phyloP scores from a whole-genome alignment of 306 rosid species.

The Prunus davidiana region DNA sequence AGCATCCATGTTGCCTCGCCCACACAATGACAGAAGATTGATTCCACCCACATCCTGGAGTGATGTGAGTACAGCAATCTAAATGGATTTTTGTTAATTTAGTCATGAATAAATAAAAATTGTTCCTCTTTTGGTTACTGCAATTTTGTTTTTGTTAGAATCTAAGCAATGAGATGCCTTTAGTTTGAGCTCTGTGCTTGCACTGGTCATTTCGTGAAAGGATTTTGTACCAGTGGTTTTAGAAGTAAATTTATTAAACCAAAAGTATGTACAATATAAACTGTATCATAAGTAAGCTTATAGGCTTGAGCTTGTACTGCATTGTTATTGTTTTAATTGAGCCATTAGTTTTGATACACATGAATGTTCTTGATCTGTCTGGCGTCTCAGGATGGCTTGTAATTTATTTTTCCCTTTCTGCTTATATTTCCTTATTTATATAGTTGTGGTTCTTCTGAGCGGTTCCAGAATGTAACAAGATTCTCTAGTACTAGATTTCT shows the following conservation, averaged over 20 bases:
- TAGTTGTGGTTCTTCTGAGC: neutral
- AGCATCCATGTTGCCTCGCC: slow-evolving; percentile 44
- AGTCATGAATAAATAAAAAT: neutral
- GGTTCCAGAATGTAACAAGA: neutral
- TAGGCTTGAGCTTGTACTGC: neutral
- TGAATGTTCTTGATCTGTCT: neutral
- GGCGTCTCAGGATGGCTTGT: neutral
- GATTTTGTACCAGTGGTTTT: neutral
- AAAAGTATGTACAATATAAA: neutral
- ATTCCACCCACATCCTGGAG: slow-evolving; percentile 35
- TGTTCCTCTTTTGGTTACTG: neutral
- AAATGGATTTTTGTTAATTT: neutral
- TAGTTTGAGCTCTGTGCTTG: slow-evolving; percentile 1
- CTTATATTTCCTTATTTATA: neutral
- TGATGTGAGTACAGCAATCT: slow-evolving; percentile 41
- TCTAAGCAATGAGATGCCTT: neutral
- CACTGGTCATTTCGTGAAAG: neutral
- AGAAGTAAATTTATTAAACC: neutral
- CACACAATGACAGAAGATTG: slow-evolving; percentile 23
- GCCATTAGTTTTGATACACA: neutral
- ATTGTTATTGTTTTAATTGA: neutral
- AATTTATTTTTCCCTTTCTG: neutral
- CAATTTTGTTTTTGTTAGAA: neutral
- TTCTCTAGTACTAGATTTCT: neutral
- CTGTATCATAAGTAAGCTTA: too few relatives aligned